Evolutionary conservation across 2,329 filamentous ascomycete genomes (phyloP).

Genomic region (Trichophyton verrucosum): DNA sequence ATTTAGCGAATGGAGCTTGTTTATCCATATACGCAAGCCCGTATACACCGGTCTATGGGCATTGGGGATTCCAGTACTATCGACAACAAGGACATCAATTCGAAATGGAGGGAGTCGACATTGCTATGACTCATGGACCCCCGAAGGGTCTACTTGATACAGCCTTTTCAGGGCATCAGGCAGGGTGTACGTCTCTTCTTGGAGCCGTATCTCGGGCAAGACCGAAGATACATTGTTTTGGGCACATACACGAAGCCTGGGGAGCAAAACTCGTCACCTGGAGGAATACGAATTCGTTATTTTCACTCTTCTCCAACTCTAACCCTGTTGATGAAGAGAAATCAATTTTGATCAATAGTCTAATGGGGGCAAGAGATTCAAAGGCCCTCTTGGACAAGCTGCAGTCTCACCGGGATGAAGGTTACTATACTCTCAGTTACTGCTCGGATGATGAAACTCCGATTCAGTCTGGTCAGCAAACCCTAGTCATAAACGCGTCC

Average conservation of each 20-base stretch:
- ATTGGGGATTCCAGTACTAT: slow-evolving; percentile 42
- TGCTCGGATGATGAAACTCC: neutral
- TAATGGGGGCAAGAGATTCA: neutral
- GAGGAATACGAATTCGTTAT: slow-evolving; percentile 24
- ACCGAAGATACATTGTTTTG: slow-evolving; percentile 31
- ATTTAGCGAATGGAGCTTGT: slow-evolving; percentile 38
- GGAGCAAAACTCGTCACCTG: slow-evolving; percentile 44
- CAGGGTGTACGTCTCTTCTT: slow-evolving; percentile 25
- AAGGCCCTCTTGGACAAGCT: neutral
- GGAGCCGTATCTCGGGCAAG: slow-evolving; percentile 20
- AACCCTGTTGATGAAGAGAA: slow-evolving; percentile 34
- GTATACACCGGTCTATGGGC: slow-evolving; percentile 37
- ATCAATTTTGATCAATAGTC: neutral
- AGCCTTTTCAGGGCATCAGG: slow-evolving; percentile 19
- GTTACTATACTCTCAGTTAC: neutral
- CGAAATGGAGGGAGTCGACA: slow-evolving; percentile 27
- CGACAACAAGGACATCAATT: slow-evolving; percentile 28
- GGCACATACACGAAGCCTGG: slow-evolving; percentile 41
- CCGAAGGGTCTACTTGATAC: slow-evolving; percentile 41
- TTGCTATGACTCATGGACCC: slow-evolving; percentile 46
- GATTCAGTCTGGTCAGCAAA: slow-evolving; percentile 34
- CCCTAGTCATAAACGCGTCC: slow-evolving; percentile 49
- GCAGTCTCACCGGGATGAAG: neutral
- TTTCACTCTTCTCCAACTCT: slow-evolving; percentile 31
- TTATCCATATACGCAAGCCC: slow-evolving; percentile 44